Conservation (phyloP, 1,284 basidiomycete species). For the Jaminaea rosea region DNA sequence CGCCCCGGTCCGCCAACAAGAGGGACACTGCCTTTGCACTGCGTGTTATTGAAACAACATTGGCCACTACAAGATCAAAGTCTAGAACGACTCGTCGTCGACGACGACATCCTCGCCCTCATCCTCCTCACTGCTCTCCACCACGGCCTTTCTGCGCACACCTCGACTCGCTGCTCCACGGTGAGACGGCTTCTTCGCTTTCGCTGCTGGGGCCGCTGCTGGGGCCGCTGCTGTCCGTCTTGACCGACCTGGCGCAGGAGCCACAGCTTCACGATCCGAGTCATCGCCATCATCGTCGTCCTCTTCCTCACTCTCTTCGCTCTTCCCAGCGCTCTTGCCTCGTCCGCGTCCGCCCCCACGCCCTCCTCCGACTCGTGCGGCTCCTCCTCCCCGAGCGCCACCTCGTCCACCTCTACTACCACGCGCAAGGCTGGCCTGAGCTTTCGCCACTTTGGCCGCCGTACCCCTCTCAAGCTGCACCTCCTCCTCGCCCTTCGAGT, state of each 20-base stretch:
- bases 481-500: constrained; percentile 78
- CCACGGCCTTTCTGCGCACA: neutral
- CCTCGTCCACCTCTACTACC: neutral
- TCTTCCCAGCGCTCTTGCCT: neutral
- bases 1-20: no score
- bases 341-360: neutral
- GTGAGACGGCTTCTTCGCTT: no score
- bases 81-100: constrained; percentile 1
- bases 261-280: neutral
- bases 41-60: no score
- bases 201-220: neutral
- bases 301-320: neutral
- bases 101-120: neutral
- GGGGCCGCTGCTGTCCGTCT: neutral
- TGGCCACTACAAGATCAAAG: no score
- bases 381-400: neutral
- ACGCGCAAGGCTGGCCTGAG: constrained; percentile 3
- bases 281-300: neutral
- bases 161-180: neutral
- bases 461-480: constrained; percentile 66
- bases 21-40: no score
- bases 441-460: constrained; percentile 20
- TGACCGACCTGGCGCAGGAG: neutral
- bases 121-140: neutral
- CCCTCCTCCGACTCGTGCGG: neutral